phyloP scores from a whole-genome alignment of 257 asterid genomes.

The Solanum pinnatisectum region DNA sequence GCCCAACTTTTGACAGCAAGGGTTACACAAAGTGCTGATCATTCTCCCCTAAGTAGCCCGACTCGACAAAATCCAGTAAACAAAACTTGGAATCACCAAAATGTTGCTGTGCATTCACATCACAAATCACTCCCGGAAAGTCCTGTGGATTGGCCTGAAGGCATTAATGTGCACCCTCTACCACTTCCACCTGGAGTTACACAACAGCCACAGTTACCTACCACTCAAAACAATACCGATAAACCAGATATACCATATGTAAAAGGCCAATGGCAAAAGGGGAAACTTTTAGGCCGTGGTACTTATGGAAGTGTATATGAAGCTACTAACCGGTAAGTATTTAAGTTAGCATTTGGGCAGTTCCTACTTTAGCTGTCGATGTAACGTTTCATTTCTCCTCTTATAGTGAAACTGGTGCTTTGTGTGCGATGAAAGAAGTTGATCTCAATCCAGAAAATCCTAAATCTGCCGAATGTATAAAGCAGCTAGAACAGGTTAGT shows the following conservation, averaged over 20 bases:
- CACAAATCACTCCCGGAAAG: constrained; percentile 40
- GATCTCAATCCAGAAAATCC: constrained; percentile 65
- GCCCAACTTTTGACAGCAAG: constrained; percentile 11
- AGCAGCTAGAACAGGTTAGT: constrained; percentile 78
- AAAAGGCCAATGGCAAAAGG: constrained; percentile 73
- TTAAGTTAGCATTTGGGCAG: not conserved
- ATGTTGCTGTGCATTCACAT: constrained; percentile 4
- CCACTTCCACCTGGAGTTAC: constrained; percentile 68
- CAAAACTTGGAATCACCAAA: constrained; percentile 7
- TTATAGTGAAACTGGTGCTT: constrained; percentile 80
- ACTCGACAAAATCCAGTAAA: constrained; percentile 1
- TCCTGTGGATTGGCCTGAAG: constrained; percentile 22
- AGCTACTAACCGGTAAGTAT: constrained; percentile 64
- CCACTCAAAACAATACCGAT: constrained; percentile 24
- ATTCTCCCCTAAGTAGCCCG: constrained; percentile 35
- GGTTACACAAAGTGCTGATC: constrained; percentile 25
- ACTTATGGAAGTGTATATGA: constrained; percentile 79
- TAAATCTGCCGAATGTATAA: constrained; percentile 48
- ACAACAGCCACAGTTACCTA: constrained; percentile 25
- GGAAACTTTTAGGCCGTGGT: constrained; percentile 74
- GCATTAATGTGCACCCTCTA: constrained; percentile 46
- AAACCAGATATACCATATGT: constrained; percentile 24
- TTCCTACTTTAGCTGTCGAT: not conserved
- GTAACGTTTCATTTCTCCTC: not conserved
- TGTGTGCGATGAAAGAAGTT: constrained; percentile 87